These are phyloP conservation scores for Lepiota brunneoincarnata DNA, from an alignment of 768 basidiomycete species.

Conservation along the genomic window DNA sequence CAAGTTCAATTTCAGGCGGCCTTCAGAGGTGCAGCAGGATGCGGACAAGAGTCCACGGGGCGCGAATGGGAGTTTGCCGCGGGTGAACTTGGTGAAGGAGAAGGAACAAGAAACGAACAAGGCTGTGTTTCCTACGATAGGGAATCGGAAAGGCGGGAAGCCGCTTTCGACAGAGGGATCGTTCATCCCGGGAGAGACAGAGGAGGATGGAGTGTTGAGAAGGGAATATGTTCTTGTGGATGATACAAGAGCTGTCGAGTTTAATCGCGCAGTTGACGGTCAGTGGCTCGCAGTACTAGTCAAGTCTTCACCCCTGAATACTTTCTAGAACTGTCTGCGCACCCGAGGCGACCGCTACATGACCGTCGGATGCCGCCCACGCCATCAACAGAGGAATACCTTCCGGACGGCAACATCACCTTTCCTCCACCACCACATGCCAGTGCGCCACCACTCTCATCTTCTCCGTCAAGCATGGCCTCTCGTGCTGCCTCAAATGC, in stretches of 20 bases:
- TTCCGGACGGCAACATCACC: slow-evolving; percentile 47
- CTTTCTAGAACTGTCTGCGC: slow-evolving; percentile 57
- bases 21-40: slow-evolving; percentile 22
- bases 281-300: slow-evolving; percentile 18
- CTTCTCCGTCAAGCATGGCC: slow-evolving; percentile 59
- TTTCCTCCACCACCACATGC: slow-evolving; percentile 62
- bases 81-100: slow-evolving; percentile 1
- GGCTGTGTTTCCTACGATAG: slow-evolving; percentile 12
- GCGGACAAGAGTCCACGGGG: slow-evolving; percentile 21
- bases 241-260: slow-evolving; percentile 86
- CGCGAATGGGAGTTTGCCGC: slow-evolving; percentile 19
- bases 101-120: neutral
- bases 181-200: slow-evolving; percentile 77
- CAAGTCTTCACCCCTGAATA: neutral
- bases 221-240: slow-evolving; percentile 94
- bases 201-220: slow-evolving; percentile 76
- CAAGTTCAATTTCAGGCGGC: slow-evolving; percentile 67
- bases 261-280: slow-evolving; percentile 92
- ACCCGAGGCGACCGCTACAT: slow-evolving; percentile 55
- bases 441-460: slow-evolving; percentile 58
- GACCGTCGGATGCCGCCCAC: slow-evolving; percentile 52
- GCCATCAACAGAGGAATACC: slow-evolving; percentile 45
- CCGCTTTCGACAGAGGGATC: slow-evolving; percentile 58
- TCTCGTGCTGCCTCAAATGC: slow-evolving; percentile 70
- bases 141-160: slow-evolving; percentile 19